Percentiles rank a stretch among this genome's conserved stretches.
phyloP scores from a whole-genome alignment of 2,329 filamentous ascomycete species.

The Talaromyces sp. region DNA sequence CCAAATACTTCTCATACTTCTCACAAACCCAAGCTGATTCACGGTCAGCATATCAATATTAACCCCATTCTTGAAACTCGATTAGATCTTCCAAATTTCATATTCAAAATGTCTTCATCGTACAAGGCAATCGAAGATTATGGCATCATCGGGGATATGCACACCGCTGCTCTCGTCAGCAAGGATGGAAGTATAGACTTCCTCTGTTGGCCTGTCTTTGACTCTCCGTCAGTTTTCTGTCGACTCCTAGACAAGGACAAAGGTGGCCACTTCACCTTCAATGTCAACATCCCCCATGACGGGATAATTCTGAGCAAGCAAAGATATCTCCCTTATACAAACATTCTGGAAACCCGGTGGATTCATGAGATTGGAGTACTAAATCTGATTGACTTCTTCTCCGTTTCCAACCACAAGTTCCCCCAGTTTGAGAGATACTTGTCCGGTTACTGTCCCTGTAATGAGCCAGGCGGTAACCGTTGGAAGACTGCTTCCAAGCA shows the following conservation, averaged over 20 bases:
- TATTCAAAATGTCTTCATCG: slow-evolving; percentile 6
- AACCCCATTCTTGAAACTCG: not conserved
- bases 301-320: slow-evolving; percentile 61
- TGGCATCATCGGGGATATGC: slow-evolving; percentile 76
- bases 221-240: slow-evolving; percentile 71
- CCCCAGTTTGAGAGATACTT: slow-evolving; percentile 28
- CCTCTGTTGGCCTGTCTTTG: slow-evolving; percentile 79
- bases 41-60: not conserved
- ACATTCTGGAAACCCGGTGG: slow-evolving; percentile 71
- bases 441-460: slow-evolving; percentile 33
- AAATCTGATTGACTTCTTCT: slow-evolving; percentile 70
- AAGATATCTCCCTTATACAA: slow-evolving; percentile 69
- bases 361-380: slow-evolving; percentile 70
- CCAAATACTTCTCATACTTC: not conserved
- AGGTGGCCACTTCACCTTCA: slow-evolving; percentile 67
- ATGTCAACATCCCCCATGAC: slow-evolving; percentile 42
- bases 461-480: slow-evolving; percentile 42
- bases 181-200: slow-evolving; percentile 70
- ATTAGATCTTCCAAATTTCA: not conserved
- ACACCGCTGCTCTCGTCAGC: slow-evolving; percentile 68
- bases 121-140: slow-evolving; percentile 62
- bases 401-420: slow-evolving; percentile 58
- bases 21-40: not conserved
- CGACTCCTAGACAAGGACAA: slow-evolving; percentile 68
- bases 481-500: slow-evolving; percentile 44